Percentiles rank a stretch among this genome's conserved stretches.
phyloP scores from a whole-genome alignment of 495 filamentous ascomycete genomes.

The Beverwykella pulmonaria region DNA sequence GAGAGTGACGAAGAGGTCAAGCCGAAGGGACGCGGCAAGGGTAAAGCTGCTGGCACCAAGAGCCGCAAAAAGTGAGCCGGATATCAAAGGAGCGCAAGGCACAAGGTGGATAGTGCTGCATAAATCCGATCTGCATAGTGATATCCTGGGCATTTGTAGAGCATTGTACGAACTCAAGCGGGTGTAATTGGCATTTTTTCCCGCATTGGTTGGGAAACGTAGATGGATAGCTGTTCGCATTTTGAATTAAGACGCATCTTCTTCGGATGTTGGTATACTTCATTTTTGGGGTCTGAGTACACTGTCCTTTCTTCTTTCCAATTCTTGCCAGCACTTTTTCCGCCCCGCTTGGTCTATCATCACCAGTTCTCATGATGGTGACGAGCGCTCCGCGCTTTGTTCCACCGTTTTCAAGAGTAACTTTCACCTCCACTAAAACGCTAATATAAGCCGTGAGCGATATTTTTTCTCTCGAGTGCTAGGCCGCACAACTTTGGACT shows the following conservation, averaged over 20 bases:
- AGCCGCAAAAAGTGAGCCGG: constrained; percentile 11
- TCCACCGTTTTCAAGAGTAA: background rate
- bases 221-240: background rate
- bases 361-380: background rate
- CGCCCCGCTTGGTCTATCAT: background rate
- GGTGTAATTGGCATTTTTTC: background rate
- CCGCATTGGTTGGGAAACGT: background rate
- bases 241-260: background rate
- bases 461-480: too few relatives aligned
- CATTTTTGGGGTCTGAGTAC: background rate
- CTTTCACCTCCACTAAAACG: background rate
- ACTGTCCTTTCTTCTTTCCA: background rate
- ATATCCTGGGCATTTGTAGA: background rate
- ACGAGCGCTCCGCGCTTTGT: background rate
- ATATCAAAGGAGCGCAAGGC: background rate
- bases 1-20: constrained; percentile 44
- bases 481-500: too few relatives aligned
- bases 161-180: background rate
- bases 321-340: too few relatives aligned
- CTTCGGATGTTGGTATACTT: background rate
- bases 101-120: background rate
- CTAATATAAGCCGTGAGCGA: too few relatives aligned
- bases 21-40: constrained; percentile 33
- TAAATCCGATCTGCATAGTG: background rate
- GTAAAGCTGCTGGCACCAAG: constrained; percentile 28